Conservation (phyloP, 345 rosid species). For the Citrus reticulata region DNA sequence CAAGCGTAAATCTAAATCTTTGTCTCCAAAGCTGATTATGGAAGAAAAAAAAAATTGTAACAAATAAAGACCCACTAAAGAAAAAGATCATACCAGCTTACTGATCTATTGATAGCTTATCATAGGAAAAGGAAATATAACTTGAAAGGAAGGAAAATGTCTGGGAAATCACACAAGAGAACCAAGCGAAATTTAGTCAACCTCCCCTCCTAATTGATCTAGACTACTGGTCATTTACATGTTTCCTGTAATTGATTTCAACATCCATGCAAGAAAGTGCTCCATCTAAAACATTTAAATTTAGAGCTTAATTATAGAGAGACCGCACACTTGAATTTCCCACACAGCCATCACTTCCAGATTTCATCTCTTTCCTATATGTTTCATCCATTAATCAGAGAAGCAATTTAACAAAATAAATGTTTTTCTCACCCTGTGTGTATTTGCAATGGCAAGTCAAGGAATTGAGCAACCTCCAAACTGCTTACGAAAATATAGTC, state of each 20-base stretch:
- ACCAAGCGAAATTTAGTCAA: neutral
- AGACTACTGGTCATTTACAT: neutral
- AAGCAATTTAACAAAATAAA: conserved; percentile 9
- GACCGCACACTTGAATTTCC: neutral
- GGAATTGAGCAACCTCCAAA: conserved; percentile 56
- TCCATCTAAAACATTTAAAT: neutral
- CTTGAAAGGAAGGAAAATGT: conserved; percentile 4
- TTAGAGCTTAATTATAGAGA: neutral
- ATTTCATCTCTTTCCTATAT: conserved; percentile 10
- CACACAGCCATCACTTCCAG: neutral
- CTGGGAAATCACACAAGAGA: neutral
- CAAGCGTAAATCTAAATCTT: conserved; percentile 79
- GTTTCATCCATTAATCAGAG: conserved; percentile 3
- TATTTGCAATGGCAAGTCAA: conserved; percentile 86
- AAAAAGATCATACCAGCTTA: neutral
- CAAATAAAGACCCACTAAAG: neutral
- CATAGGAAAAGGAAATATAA: conserved; percentile 9
- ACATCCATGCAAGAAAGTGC: neutral
- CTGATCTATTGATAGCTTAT: neutral
- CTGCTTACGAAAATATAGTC: conserved; percentile 66
- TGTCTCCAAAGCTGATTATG: conserved; percentile 75
- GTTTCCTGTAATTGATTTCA: neutral
- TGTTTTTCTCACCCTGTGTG: conserved; percentile 77
- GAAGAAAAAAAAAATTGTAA: neutral
- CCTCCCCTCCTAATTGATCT: neutral